phyloP scores from a whole-genome alignment of 129 eudicot species.

The Escallonia herrerae region DNA sequence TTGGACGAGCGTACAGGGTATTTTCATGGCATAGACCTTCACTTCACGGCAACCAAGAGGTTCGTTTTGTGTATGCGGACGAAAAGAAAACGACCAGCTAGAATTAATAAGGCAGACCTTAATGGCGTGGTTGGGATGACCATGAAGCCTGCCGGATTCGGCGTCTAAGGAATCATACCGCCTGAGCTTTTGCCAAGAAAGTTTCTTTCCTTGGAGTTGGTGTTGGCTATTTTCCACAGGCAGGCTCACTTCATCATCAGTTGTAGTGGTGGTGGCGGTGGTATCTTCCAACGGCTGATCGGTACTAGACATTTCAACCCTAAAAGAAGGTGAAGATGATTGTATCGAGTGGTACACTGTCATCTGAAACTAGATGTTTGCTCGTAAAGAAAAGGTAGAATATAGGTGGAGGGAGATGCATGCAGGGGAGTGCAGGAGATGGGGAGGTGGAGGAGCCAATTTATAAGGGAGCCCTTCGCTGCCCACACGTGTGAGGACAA shows the following conservation, averaged over 20 bases:
- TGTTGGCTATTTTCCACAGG: neutral
- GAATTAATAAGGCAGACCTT: neutral
- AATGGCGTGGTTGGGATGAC: neutral
- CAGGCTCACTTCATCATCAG: neutral
- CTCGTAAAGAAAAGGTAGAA: no score
- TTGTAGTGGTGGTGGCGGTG: neutral
- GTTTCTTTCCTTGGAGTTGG: neutral
- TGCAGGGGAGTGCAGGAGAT: no score
- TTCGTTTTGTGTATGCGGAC: neutral
- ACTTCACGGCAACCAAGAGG: no score
- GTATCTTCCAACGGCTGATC: neutral
- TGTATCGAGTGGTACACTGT: neutral
- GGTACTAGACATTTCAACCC: no score
- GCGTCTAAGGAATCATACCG: conserved; percentile 54
- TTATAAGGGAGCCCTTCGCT: no score
- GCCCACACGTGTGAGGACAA: no score
- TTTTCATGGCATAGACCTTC: no score
- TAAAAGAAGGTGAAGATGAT: no score
- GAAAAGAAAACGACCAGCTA: neutral
- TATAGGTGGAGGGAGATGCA: no score
- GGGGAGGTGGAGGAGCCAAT: no score
- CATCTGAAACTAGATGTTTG: no score
- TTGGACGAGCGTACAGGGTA: no score
- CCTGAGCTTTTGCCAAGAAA: conserved; percentile 9
- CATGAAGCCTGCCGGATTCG: conserved; percentile 34